These are phyloP conservation scores for Sporothrix phasma DNA, from an alignment of 2,329 filamentous ascomycete genomes.

Conservation along the genomic window DNA sequence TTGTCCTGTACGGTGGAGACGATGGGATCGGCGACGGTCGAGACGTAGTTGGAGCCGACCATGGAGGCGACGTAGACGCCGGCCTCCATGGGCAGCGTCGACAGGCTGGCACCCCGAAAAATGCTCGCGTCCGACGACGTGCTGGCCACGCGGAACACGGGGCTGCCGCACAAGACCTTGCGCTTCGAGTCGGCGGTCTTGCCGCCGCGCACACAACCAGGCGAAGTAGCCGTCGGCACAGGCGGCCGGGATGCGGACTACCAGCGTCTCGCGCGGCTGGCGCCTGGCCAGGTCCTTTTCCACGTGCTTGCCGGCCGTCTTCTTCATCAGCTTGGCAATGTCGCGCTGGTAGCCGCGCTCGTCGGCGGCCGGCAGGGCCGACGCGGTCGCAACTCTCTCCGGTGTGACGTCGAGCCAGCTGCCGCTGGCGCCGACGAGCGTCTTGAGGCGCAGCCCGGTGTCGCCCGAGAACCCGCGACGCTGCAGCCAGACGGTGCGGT, in stretches of 20 bases:
- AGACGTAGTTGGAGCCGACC: constrained; percentile 31
- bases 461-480: constrained; percentile 58
- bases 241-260: constrained; percentile 54
- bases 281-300: constrained; percentile 37
- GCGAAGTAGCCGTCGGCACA: constrained; percentile 57
- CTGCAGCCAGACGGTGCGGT: constrained; percentile 57
- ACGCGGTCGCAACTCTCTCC: constrained; percentile 32
- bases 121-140: constrained; percentile 51
- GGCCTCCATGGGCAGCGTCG: constrained; percentile 55
- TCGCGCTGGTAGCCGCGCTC: constrained; percentile 61
- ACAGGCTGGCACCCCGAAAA: constrained; percentile 53
- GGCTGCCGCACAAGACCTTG: constrained; percentile 53
- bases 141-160: constrained; percentile 59
- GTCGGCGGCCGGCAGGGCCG: constrained; percentile 44
- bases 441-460: constrained; percentile 56
- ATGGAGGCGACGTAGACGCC: constrained; percentile 48
- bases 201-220: constrained; percentile 48
- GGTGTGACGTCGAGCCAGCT: constrained; percentile 63
- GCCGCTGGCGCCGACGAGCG: constrained; percentile 47
- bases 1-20: not conserved
- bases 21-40: constrained; percentile 1
- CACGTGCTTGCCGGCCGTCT: constrained; percentile 29
- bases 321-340: constrained; percentile 52
- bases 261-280: constrained; percentile 48
- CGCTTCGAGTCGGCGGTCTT: constrained; percentile 30